phyloP scores from a whole-genome alignment of 148 eudicot genomes.

The Camellia granthamiana region DNA sequence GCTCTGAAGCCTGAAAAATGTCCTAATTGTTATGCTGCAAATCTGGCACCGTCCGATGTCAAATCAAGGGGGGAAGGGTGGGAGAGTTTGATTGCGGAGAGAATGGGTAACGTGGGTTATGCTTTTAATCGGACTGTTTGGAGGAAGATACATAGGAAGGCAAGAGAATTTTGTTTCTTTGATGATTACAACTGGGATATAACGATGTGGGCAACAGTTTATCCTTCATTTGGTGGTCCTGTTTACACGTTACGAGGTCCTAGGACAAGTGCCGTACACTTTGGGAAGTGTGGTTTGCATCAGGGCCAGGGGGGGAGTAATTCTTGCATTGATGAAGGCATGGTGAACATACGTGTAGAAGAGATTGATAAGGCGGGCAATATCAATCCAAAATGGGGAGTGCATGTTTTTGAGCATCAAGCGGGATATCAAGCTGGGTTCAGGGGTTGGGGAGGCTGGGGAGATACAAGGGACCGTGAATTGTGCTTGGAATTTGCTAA shows the following conservation, averaged over 20 bases:
- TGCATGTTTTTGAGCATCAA: constrained; percentile 54
- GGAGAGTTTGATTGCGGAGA: constrained; percentile 67
- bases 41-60: constrained; percentile 82
- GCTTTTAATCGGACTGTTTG: constrained; percentile 78
- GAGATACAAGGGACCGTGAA: constrained; percentile 72
- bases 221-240: constrained; percentile 83
- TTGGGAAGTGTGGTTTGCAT: constrained; percentile 95
- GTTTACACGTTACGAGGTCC: constrained; percentile 83
- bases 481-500: constrained; percentile 79
- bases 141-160: constrained; percentile 75
- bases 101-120: constrained; percentile 92
- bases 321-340: constrained; percentile 64
- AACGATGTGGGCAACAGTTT: constrained; percentile 96
- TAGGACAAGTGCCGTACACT: constrained; percentile 83
- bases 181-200: constrained; percentile 99
- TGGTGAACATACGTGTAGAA: constrained; percentile 48
- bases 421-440: constrained; percentile 84
- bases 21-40: constrained; percentile 75
- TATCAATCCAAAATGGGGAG: constrained; percentile 59
- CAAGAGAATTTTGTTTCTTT: constrained; percentile 67
- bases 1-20: constrained; percentile 69
- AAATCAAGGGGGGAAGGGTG: constrained; percentile 70
- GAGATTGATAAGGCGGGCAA: constrained; percentile 58
- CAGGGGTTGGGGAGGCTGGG: constrained; percentile 99
- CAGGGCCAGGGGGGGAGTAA: constrained; percentile 70